Percentiles rank a stretch among this genome's conserved stretches.
Conservation (phyloP, 2,329 filamentous ascomycete species). For the Fusarium drepaniforme region DNA sequence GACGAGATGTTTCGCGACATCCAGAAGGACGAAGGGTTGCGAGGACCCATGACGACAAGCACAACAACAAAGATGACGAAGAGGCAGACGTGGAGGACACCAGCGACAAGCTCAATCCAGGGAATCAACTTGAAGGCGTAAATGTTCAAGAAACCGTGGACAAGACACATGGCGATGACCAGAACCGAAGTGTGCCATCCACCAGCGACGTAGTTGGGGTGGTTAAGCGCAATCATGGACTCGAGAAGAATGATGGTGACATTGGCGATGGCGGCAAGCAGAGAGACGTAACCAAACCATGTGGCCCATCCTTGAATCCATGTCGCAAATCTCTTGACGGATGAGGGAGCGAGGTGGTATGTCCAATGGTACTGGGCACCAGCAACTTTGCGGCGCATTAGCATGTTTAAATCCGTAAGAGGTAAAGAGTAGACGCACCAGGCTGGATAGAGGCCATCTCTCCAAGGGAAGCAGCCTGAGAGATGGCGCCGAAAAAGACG, state of each 20-base stretch:
- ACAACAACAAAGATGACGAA: conserved; percentile 42
- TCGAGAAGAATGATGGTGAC: conserved; percentile 45
- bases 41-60: conserved; percentile 39
- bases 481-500: conserved; percentile 41
- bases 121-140: conserved; percentile 40
- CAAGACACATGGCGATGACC: conserved; percentile 42
- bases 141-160: conserved; percentile 39
- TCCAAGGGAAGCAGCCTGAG: conserved; percentile 38
- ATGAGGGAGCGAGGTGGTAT: conserved; percentile 36
- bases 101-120: conserved; percentile 41
- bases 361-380: conserved; percentile 43
- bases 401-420: not conserved
- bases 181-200: conserved; percentile 42
- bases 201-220: conserved; percentile 35
- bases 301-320: conserved; percentile 43
- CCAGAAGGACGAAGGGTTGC: conserved; percentile 39
- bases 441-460: conserved; percentile 44
- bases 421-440: not conserved
- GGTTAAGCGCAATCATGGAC: conserved; percentile 42
- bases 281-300: conserved; percentile 42
- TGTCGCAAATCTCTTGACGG: conserved; percentile 37
- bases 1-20: conserved; percentile 34
- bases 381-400: not conserved
- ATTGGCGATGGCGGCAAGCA: conserved; percentile 41
- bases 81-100: conserved; percentile 38